Evolutionary conservation across 768 basidiomycete species (phyloP).

Genomic region (Sutorius australiensis): DNA sequence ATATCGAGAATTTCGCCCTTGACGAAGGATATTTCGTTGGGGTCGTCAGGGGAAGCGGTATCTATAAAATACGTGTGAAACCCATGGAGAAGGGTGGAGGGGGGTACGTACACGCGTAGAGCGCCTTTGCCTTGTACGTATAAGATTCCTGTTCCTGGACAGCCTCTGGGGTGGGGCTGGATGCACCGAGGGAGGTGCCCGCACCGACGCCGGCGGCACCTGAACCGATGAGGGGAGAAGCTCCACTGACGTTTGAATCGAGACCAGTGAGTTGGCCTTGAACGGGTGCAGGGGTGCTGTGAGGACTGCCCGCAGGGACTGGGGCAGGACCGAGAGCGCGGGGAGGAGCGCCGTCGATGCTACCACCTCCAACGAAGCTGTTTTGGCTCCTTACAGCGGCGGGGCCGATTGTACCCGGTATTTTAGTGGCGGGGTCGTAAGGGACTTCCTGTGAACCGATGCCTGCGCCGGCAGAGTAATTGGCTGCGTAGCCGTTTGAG

Average conservation of each 20-base stretch:
- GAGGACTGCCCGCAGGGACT: constrained; percentile 49
- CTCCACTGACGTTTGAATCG: constrained; percentile 44
- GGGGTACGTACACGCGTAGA: constrained; percentile 75
- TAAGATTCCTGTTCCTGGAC: constrained; percentile 43
- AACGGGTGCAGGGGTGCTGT: constrained; percentile 41
- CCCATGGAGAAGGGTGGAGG: constrained; percentile 11
- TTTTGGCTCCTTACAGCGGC: constrained; percentile 42
- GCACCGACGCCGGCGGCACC: constrained; percentile 64
- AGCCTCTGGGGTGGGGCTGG: constrained; percentile 26
- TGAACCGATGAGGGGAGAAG: constrained; percentile 65
- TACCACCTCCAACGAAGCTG: constrained; percentile 42
- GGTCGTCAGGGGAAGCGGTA: constrained; percentile 89
- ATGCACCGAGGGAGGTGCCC: constrained; percentile 32
- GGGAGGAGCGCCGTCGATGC: constrained; percentile 43
- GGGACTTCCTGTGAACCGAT: constrained; percentile 61
- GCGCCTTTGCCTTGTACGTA: constrained; percentile 77
- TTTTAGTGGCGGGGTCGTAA: constrained; percentile 57
- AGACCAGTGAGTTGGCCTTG: constrained; percentile 39
- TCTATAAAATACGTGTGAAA: constrained; percentile 49
- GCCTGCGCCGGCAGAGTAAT: constrained; percentile 63
- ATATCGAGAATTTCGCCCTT: constrained; percentile 94
- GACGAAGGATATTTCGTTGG: constrained; percentile 90
- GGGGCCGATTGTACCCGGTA: constrained; percentile 42
- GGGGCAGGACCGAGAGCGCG: constrained; percentile 53
- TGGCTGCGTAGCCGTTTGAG: constrained; percentile 50